Evolutionary conservation across 768 basidiomycete genomes (phyloP).

Genomic region (Auricularia cornea): DNA sequence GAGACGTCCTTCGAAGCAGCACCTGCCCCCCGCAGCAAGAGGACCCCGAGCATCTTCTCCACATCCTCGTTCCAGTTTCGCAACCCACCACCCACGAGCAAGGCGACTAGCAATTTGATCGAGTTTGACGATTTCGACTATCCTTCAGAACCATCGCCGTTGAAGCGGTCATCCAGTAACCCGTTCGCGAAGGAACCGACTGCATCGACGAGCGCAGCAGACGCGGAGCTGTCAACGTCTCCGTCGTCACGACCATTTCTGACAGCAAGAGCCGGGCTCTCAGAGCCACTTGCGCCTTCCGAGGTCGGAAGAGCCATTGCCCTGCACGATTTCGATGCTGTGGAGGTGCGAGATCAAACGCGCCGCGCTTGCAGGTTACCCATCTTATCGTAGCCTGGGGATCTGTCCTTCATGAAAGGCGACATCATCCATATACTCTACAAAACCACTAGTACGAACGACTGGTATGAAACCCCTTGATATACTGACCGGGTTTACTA

Average conservation of each 20-base stretch:
- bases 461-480: slow-evolving; percentile 53
- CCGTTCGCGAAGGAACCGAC: slow-evolving; percentile 19
- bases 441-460: slow-evolving; percentile 63
- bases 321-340: slow-evolving; percentile 62
- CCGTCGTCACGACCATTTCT: slow-evolving; percentile 24
- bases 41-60: neutral
- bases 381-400: slow-evolving; percentile 42
- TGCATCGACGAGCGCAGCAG: slow-evolving; percentile 2
- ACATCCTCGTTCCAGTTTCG: neutral
- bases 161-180: slow-evolving; percentile 14
- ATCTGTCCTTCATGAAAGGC: slow-evolving; percentile 68
- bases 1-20: slow-evolving; percentile 3
- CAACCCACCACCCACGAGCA: neutral
- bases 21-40: neutral
- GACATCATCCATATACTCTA: slow-evolving; percentile 62
- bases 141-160: slow-evolving; percentile 25
- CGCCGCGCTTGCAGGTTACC: neutral
- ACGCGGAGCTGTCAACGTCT: slow-evolving; percentile 1
- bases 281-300: slow-evolving; percentile 37
- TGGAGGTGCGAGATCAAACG: slow-evolving; percentile 41
- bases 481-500: neutral
- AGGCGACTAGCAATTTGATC: neutral
- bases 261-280: slow-evolving; percentile 42
- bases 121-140: slow-evolving; percentile 19
- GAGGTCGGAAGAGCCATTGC: slow-evolving; percentile 69